Base-by-base conservation (phyloP, 805 yeast genomes). In the Wickerhamomyces bisporus region DNA sequence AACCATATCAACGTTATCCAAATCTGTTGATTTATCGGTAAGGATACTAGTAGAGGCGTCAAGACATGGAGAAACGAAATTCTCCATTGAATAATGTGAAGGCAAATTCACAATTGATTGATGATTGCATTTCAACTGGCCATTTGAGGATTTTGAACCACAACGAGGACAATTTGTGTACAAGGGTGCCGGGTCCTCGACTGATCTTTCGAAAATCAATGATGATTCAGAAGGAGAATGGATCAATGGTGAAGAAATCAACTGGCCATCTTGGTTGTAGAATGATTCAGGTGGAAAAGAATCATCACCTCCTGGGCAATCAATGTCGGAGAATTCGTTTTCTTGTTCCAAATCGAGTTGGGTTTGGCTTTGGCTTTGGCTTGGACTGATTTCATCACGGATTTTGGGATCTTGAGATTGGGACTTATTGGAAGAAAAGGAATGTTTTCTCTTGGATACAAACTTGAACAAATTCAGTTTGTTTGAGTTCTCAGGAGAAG, bases 61-160 rank as follows among this genome's bases (percentile, higher is more conserved):
- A 48, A 86, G 65, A 6, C 86, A 86, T 1, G 96, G 89, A 2
- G 94, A 84, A 16, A 86, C 84, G 48, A 62, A 75, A 58, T 87
- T 84, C 57, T 86, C 85, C 26, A 61, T 49, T 13, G 67, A 64
- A 60, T 68, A 61, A 49, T 62, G 68, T 5, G 60, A 58, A 25
- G 69, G 65, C 31, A 63, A 41, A 21, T 53, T 57, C 14, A 50
- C 57, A 27, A 55, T 48, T 9, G 60, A 55, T 44, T 54, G 58
- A 37, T 54, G 62, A 28, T 44, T 44, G 30, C 58, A 54, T 19
- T 40, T 47, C 20, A 45, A 41, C 29, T 46, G 46, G 6, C 39
- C 48, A 14, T 43, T 42, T 33, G 36, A 45, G 12, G 50, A 38
- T 36, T 46, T 53, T 27, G 40, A 44, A 14, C 55, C 54, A 37